Base-by-base conservation (phyloP, 805 yeast species). In the Lipomyces lipofer region DNA sequence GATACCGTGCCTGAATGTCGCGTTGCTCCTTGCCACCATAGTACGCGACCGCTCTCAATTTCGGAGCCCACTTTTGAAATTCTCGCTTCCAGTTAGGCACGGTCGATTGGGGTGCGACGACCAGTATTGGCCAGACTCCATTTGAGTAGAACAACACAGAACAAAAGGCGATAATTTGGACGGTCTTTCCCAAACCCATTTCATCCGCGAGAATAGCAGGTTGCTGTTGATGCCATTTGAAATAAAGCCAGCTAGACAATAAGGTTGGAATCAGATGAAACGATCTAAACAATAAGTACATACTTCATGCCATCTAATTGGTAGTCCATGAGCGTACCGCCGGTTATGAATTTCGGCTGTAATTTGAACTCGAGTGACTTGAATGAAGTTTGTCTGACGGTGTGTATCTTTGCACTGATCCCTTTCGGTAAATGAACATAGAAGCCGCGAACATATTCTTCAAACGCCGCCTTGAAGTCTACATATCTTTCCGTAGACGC, bases 41-140 rank as follows among this genome's bases (percentile, higher is more conserved):
- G 95, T 85, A 68, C 90, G 98, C 40, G 89, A 71, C 47, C 90
- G 90, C 82, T 57, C 97, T 71, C 30, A 94, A 75, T 0, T 96
- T 88, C 2, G 98, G 97, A 96, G 97, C 92, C 99, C 99, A 94
- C 49, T 84, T 80, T 63, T 91, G 97, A 47, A 92, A 82, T 69
- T 94, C 99, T 57, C 85, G 84, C 15, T 88, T 90, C 99, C 99
- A 94, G 66, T 94, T 98, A 54, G 82, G 85, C 75, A 94, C 73
- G 0, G 94, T 97, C 0, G 99, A 94, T 0, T 98, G 97, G 0
- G 99, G 99, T 59, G 96, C 95, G 0, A 92, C 97, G 30, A 94
- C 76, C 29, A 94, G 66, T 0, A 87, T 84, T 0, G 99, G 99
- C 38, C 84, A 85, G 25, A 81, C 78, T 1, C 90, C 72, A 52